Conservation (phyloP, 768 basidiomycete genomes). For the Leccinum obscurum region DNA sequence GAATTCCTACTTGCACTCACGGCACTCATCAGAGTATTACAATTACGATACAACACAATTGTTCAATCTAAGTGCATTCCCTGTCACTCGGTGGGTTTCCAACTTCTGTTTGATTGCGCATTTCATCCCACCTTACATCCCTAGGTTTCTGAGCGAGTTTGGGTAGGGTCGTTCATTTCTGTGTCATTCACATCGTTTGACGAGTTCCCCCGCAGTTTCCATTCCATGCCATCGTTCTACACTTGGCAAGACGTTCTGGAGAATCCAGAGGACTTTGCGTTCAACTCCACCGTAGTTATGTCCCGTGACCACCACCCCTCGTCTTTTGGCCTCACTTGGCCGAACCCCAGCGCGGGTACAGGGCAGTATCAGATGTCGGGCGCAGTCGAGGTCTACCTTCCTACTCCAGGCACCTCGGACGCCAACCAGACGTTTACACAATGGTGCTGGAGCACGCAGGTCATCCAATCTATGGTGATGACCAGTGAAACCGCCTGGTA, state of each 20-base stretch:
- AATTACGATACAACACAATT: constrained; percentile 54
- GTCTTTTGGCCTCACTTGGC: constrained; percentile 43
- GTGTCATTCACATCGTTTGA: neutral
- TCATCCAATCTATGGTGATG: constrained; percentile 61
- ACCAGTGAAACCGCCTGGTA: constrained; percentile 54
- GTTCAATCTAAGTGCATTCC: constrained; percentile 55
- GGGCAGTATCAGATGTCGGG: constrained; percentile 54
- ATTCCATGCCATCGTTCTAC: constrained; percentile 64
- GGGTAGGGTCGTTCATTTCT: constrained; percentile 37
- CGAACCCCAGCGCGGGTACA: constrained; percentile 53
- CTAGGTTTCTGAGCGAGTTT: constrained; percentile 59
- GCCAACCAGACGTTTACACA: constrained; percentile 62
- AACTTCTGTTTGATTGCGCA: neutral
- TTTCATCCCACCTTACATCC: neutral
- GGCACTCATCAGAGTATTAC: constrained; percentile 45
- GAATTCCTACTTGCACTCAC: neutral
- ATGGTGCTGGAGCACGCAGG: constrained; percentile 63
- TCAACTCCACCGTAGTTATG: constrained; percentile 57
- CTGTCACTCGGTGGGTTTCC: constrained; percentile 41
- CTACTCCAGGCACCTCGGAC: constrained; percentile 47
- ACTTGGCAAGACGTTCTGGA: constrained; percentile 57
- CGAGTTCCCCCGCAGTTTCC: constrained; percentile 40
- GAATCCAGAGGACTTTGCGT: constrained; percentile 51
- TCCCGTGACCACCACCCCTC: constrained; percentile 61
- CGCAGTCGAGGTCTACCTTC: constrained; percentile 56